Evolutionary conservation across 305 asterid genomes (phyloP).

Genomic region (Fraxinus dipetala): DNA sequence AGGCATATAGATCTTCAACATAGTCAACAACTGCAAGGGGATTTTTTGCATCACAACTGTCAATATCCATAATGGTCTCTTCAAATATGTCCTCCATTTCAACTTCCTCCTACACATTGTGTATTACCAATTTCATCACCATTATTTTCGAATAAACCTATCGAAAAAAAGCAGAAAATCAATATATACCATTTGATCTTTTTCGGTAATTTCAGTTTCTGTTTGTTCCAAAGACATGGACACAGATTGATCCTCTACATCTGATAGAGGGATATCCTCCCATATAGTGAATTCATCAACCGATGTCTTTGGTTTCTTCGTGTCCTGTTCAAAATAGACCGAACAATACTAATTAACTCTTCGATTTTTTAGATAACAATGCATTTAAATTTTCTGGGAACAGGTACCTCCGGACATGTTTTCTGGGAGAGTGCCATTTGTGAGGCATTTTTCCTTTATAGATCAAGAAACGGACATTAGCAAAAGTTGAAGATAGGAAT

Average conservation of each 20-base stretch:
- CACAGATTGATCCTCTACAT: constrained; percentile 50
- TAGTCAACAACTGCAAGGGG: constrained; percentile 71
- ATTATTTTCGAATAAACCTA: neutral
- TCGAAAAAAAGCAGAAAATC: neutral
- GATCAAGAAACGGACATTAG: constrained; percentile 21
- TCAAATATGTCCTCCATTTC: constrained; percentile 94
- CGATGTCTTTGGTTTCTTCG: constrained; percentile 69
- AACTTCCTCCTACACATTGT: constrained; percentile 52
- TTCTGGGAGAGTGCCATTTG: constrained; percentile 56
- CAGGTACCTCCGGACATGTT: constrained; percentile 41
- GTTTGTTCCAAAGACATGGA: constrained; percentile 72
- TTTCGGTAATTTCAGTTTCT: constrained; percentile 41
- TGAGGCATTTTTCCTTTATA: constrained; percentile 63
- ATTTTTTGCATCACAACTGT: constrained; percentile 52
- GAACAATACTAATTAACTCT: neutral
- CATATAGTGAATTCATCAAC: constrained; percentile 52
- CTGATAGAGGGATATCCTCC: constrained; percentile 64
- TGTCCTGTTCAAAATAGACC: constrained; percentile 39
- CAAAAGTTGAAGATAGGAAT: neutral
- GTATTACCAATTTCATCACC: neutral
- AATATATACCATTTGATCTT: constrained; percentile 44
- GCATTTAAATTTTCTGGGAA: neutral
- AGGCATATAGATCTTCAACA: constrained; percentile 60
- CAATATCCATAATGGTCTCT: constrained; percentile 67
- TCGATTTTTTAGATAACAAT: neutral